Base-by-base conservation (phyloP, 1,284 basidiomycete species). In the Irpex sp. region DNA sequence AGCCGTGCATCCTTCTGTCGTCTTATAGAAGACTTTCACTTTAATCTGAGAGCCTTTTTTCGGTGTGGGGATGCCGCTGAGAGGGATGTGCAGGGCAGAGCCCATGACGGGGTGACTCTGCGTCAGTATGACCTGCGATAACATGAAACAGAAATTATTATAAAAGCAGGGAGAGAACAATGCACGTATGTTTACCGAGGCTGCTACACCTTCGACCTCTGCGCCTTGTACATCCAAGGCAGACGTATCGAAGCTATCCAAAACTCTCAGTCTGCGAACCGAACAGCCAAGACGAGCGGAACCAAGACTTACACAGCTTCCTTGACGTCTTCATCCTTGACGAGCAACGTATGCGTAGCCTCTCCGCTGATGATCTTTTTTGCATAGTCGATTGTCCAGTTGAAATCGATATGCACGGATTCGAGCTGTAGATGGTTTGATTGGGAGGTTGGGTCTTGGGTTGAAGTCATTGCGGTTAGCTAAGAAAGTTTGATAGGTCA, bases 361-460 rank as follows among this genome's bases (percentile, higher is more conserved):
- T 87, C 88, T 1, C 97, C 97, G 24, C 83, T 83, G 75, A 99
- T 89, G 71, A 89, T 83, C 77, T 92, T 84, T 7, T 84, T 79
- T 0, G 88, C 79, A 84, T 97, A 99, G 83, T 99, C 92, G 75
- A 99, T 85, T 1, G 78, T 82, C 97, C 97, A 99, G 75, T 94
- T 89, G 71, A 99, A 90, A 62, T 89, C 83, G 38, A 96, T 83
- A 80, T 96, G 90, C 64, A 88, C 85, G 1, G 94, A 92, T 2
- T 85, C 82, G 75, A 97, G 87, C 66, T 93, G 84, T 5, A 84
- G 80, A 81, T 95, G 96, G 84, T 97, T 97, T 42, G 95, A 89
- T 78, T 96, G 92, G 0, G 93, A 93, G 0, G 94, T 91, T 13
- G 77, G 74, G 58, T 76, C 75, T 45, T 65, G 59, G 5, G 72